These are phyloP conservation scores for Amorphotheca resinae DNA, from an alignment of 495 filamentous ascomycete species.

Conservation along the genomic window DNA sequence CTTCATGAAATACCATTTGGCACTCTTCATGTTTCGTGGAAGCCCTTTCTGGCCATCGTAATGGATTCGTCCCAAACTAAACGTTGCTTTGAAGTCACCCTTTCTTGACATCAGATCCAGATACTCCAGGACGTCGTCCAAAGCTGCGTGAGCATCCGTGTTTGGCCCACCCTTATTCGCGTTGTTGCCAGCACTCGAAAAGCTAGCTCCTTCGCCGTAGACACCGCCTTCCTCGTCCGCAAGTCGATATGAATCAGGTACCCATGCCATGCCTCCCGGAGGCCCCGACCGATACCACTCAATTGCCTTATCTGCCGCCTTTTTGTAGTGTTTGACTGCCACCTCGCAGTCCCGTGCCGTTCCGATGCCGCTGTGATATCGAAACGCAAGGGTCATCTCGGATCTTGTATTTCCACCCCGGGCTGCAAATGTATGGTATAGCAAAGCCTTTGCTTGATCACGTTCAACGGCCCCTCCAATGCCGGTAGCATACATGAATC, in stretches of 20 bases:
- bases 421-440: conserved; percentile 93
- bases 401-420: conserved; percentile 69
- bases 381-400: conserved; percentile 88
- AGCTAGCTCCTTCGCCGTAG: conserved; percentile 89
- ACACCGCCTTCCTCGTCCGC: conserved; percentile 87
- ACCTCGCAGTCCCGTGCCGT: conserved; percentile 75
- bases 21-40: conserved; percentile 56
- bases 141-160: conserved; percentile 63
- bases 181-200: conserved; percentile 80
- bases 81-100: conserved; percentile 84
- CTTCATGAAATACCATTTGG: conserved; percentile 70
- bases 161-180: conserved; percentile 56
- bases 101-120: conserved; percentile 88
- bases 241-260: conserved; percentile 61
- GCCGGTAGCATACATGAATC: conserved; percentile 92
- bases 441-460: conserved; percentile 82
- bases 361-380: conserved; percentile 76
- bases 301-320: conserved; percentile 87
- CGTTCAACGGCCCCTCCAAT: conserved; percentile 69
- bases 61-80: conserved; percentile 74
- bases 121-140: conserved; percentile 93
- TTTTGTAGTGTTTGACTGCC: conserved; percentile 79
- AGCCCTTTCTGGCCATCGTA: conserved; percentile 78
- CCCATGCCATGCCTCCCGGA: conserved; percentile 72
- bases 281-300: conserved; percentile 75